phyloP scores from a whole-genome alignment of 2,329 filamentous ascomycete species.

The Tolypocladium guangdongense region DNA sequence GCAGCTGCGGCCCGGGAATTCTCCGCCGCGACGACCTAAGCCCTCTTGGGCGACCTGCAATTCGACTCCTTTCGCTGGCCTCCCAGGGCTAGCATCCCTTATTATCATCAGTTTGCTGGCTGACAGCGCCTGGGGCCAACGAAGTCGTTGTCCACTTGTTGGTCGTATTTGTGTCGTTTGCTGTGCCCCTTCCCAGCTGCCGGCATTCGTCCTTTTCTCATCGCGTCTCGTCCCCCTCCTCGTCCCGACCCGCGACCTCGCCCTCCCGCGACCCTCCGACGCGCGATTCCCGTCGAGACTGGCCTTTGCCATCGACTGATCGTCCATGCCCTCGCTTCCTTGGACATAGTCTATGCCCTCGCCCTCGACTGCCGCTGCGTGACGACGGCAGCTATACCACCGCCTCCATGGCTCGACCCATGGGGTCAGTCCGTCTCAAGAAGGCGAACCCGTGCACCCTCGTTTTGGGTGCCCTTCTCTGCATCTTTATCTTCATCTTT shows the following conservation, averaged over 20 bases:
- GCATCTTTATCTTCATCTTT: constrained; percentile 61
- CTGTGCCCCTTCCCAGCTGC: neutral
- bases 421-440: constrained; percentile 62
- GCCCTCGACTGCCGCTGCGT: constrained; percentile 3
- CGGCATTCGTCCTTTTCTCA: neutral
- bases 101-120: neutral
- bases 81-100: constrained; percentile 3
- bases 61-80: constrained; percentile 3
- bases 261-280: neutral
- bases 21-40: constrained; percentile 4
- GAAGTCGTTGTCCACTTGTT: neutral
- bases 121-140: neutral
- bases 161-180: neutral
- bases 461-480: constrained; percentile 58
- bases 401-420: constrained; percentile 41
- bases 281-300: neutral
- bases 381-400: constrained; percentile 1
- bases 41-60: constrained; percentile 2
- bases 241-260: neutral
- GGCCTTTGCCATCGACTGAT: neutral
- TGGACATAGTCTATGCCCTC: constrained; percentile 4
- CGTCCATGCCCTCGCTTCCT: neutral
- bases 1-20: constrained; percentile 2
- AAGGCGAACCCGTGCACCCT: constrained; percentile 70
- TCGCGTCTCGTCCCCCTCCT: neutral